Percentiles rank a stretch among this genome's conserved stretches.
Evolutionary conservation across 257 asterid genomes (phyloP).

Genomic region (Solanum megistacrolobum): DNA sequence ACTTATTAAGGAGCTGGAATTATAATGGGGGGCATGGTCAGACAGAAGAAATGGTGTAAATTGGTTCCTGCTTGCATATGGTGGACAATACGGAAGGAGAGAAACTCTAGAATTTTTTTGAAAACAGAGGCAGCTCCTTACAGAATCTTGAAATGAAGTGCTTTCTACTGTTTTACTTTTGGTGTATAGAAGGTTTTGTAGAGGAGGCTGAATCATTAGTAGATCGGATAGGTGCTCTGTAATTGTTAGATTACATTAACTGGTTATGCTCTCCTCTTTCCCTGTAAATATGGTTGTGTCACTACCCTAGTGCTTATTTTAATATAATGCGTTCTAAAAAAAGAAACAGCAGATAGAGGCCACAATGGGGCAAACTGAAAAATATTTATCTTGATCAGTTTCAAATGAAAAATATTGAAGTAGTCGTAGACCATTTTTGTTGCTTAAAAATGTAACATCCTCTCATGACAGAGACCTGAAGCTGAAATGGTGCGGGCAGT

Average conservation of each 20-base stretch:
- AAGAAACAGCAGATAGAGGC: background rate
- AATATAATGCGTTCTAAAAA: background rate
- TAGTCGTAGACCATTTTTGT: background rate
- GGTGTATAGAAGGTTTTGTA: background rate
- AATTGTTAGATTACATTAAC: background rate
- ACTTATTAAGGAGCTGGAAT: background rate
- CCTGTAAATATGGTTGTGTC: background rate
- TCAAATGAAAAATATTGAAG: background rate
- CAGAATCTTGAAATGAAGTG: background rate
- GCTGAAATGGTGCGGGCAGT: conserved; percentile 83
- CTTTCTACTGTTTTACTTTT: background rate
- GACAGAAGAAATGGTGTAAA: background rate
- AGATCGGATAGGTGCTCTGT: background rate
- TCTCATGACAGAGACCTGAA: conserved; percentile 63
- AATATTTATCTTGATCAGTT: background rate
- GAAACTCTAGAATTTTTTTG: background rate
- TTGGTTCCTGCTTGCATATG: background rate
- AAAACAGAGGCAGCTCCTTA: background rate
- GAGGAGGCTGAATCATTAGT: background rate
- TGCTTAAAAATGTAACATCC: background rate
- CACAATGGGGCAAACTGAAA: background rate
- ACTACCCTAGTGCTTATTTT: background rate
- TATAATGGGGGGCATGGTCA: background rate
- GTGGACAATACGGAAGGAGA: background rate
- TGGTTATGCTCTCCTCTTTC: background rate